Percentiles rank a stretch among this genome's conserved stretches.
Evolutionary conservation across 1,139 yeast genomes (phyloP).

Genomic region (Geotrichum cucujoidarum): DNA sequence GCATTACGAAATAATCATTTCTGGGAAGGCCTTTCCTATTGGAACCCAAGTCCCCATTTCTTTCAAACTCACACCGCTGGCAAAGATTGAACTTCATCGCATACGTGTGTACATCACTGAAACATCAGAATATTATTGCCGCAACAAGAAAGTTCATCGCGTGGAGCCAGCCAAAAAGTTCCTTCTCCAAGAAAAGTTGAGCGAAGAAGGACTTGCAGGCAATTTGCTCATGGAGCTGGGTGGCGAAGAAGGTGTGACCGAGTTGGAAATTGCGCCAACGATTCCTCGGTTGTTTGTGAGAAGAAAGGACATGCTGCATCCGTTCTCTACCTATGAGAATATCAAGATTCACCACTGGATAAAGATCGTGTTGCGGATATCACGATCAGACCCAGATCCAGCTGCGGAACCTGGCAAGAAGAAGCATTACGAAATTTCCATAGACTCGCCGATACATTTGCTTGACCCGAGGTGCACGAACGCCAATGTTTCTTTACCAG

Average conservation of each 20-base stretch:
- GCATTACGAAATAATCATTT: conserved; percentile 82
- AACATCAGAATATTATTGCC: conserved; percentile 82
- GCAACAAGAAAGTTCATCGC: conserved; percentile 79
- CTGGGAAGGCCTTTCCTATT: conserved; percentile 73
- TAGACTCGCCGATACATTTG: conserved; percentile 85
- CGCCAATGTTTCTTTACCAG: conserved; percentile 38
- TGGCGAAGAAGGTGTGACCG: conserved; percentile 42
- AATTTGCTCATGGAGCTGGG: conserved; percentile 40
- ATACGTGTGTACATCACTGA: conserved; percentile 82
- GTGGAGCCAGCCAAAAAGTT: conserved; percentile 84
- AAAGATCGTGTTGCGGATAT: conserved; percentile 74
- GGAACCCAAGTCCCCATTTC: conserved; percentile 81
- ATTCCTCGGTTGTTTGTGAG: conserved; percentile 63
- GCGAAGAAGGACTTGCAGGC: conserved; percentile 45
- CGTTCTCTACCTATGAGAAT: conserved; percentile 72
- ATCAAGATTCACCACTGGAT: conserved; percentile 93
- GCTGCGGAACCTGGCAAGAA: conserved; percentile 47
- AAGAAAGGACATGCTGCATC: conserved; percentile 51
- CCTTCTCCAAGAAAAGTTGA: conserved; percentile 72
- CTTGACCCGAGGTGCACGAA: conserved; percentile 45
- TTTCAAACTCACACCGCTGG: conserved; percentile 76
- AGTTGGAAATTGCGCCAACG: conserved; percentile 78
- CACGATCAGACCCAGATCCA: conserved; percentile 51
- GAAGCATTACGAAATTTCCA: conserved; percentile 85
- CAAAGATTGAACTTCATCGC: conserved; percentile 81